Conservation (phyloP, 2,329 filamentous ascomycete species). For the Ophiostoma ips region DNA sequence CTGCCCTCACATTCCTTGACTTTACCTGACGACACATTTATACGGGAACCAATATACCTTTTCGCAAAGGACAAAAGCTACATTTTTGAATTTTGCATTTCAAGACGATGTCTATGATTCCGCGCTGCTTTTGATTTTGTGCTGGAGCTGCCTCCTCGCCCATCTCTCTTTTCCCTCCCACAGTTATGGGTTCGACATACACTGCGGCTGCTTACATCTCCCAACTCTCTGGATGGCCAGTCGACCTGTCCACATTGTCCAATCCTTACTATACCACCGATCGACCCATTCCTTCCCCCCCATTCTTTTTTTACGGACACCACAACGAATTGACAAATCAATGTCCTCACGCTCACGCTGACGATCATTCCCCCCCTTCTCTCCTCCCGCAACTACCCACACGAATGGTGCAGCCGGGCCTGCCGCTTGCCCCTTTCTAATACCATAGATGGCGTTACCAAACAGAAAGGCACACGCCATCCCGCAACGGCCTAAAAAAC, state of each 20-base stretch:
- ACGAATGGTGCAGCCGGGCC: too few species aligned
- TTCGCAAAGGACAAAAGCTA: neutral
- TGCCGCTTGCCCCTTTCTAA: too few species aligned
- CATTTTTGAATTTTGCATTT: conserved; percentile 2
- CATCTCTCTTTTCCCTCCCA: neutral
- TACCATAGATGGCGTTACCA: neutral
- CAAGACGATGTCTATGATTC: conserved; percentile 6
- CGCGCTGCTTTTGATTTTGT: neutral
- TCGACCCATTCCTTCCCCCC: neutral
- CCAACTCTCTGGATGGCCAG: neutral
- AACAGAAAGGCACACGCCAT: neutral
- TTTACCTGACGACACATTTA: conserved; percentile 6
- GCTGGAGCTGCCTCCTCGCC: too few species aligned
- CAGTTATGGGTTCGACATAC: neutral
- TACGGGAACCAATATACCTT: conserved; percentile 3
- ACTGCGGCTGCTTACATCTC: neutral
- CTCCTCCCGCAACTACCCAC: neutral
- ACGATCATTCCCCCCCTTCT: neutral
- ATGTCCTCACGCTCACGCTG: neutral
- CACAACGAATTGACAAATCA: neutral
- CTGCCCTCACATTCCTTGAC: conserved; percentile 1
- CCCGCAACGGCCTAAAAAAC: neutral
- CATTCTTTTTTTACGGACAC: neutral
- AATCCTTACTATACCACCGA: neutral
- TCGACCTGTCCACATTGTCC: neutral